Evolutionary conservation across 2,329 filamentous ascomycete genomes (phyloP), one percentile per base, ranked within the genome.

Genomic region (Septoria petroselini): DNA sequence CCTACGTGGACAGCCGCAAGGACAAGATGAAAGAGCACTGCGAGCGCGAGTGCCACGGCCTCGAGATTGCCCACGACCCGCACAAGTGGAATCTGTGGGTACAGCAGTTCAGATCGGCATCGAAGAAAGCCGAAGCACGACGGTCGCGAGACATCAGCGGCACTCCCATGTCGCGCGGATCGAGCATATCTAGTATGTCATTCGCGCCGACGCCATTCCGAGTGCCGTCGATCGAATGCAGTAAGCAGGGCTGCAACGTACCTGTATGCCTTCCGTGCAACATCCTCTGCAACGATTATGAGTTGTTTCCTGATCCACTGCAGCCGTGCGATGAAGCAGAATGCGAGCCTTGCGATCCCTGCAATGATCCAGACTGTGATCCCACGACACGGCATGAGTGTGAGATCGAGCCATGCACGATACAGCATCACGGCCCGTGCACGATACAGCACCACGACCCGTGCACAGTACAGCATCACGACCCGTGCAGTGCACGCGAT

Each of bases 11-110:
- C 48, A 60, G 58, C 29, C 54, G 58, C 1, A 60, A 60, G 34
- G 55, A 60, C 33, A 60, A 58, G 45, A 52, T 60, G 58, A 58
- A 57, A 40, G 58, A 60, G 29, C 58, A 60, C 38, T 60, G 58
- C 50, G 58, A 60, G 47, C 51, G 52, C n/a, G 56, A 60, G 18
- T 38, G 54, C 33, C 58, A 60, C 25, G 58, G 53, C 25, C 52
- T 60, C n/a, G 58, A 58, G 25, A 60, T 50, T 19, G 48, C 53
- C 12, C 50, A 31, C 23, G 58, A 60, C 43, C 53, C 58, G 15
- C 55, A 60, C 40, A 50, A 52, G 11, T 60, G 58, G 58, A 58
- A 57, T 37, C 39, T 58, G 5, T 60, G 56, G 53, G 54, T 60
- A 3, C 58, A 58, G 48, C 55, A 51, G 30, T 60, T 58, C 48